Conservation (phyloP, 495 filamentous ascomycete genomes). For the Penicillium robsamsonii region DNA sequence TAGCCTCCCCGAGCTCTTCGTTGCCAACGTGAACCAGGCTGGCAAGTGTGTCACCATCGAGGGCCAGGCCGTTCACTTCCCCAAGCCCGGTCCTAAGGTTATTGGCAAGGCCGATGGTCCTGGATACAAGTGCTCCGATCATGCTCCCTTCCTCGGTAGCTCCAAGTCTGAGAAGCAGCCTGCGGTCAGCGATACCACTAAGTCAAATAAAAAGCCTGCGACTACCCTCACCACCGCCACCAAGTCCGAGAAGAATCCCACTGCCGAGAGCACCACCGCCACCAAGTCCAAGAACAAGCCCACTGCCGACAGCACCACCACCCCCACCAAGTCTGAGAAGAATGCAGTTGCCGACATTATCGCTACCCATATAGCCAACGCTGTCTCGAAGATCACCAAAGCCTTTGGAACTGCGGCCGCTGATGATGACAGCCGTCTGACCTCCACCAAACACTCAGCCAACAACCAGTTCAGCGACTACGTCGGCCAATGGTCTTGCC, state of each 20-base stretch:
- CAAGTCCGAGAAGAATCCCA: not conserved
- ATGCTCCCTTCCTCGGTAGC: slow-evolving; percentile 25
- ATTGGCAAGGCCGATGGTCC: slow-evolving; percentile 20
- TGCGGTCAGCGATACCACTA: slow-evolving; percentile 9
- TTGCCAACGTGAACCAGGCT: slow-evolving; percentile 53
- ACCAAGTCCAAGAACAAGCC: not conserved
- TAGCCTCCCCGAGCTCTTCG: slow-evolving; percentile 52
- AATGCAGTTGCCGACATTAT: not conserved
- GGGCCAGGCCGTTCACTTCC: slow-evolving; percentile 28
- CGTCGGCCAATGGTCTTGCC: slow-evolving; percentile 23
- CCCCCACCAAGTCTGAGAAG: not conserved
- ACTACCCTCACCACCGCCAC: not conserved
- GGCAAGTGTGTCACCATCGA: slow-evolving; percentile 35
- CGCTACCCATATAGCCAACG: slow-evolving; percentile 3
- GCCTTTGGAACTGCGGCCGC: slow-evolving; percentile 15
- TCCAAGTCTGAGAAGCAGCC: not conserved
- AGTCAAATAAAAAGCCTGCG: not conserved
- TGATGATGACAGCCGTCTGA: slow-evolving; percentile 14
- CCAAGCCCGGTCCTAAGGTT: slow-evolving; percentile 25
- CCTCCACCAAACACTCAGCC: slow-evolving; percentile 15
- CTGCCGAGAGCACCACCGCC: not conserved
- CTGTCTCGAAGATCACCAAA: slow-evolving; percentile 20
- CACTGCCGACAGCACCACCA: not conserved
- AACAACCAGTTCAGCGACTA: slow-evolving; percentile 20
- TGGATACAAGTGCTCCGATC: slow-evolving; percentile 29